Conservation (phyloP, 352 stramenopile genomes). For the Phytophthora cactorum region DNA sequence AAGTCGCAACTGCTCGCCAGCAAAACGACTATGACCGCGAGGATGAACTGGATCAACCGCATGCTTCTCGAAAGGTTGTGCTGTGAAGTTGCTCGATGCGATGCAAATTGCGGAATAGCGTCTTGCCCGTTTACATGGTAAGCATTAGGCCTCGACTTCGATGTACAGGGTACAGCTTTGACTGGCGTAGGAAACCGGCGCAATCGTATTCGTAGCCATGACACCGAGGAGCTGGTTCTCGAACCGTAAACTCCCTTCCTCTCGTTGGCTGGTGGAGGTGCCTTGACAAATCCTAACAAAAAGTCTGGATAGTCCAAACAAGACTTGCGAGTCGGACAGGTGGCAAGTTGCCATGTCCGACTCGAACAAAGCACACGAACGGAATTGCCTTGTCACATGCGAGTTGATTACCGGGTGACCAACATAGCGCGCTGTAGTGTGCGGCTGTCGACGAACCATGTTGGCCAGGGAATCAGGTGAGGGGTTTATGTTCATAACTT, state of each 20-base stretch:
- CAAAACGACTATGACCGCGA: conserved; percentile 12
- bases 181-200: background rate
- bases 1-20: background rate
- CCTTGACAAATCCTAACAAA: conserved; percentile 6
- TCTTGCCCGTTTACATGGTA: too few relatives aligned
- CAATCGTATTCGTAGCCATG: conserved; percentile 1
- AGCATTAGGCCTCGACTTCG: too few relatives aligned
- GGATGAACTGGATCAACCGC: conserved; percentile 8
- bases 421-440: background rate
- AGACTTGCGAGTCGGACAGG: too few relatives aligned
- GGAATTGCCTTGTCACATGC: conserved; percentile 12
- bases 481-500: background rate
- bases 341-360: background rate
- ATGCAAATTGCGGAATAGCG: conserved; percentile 22
- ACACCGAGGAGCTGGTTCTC: background rate
- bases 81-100: background rate
- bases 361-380: conserved; percentile 3
- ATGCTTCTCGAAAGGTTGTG: conserved; percentile 5
- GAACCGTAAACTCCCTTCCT: conserved; percentile 6
- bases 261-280: conserved; percentile 13
- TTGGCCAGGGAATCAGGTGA: background rate
- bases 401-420: conserved; percentile 1
- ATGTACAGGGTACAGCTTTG: background rate
- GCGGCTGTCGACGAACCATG: background rate
- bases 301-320: background rate